Percentiles rank a stretch among this genome's conserved stretches.
These are phyloP conservation scores for Colletotrichum eleusines DNA, from an alignment of 2,329 filamentous ascomycete genomes.

Conservation along the genomic window DNA sequence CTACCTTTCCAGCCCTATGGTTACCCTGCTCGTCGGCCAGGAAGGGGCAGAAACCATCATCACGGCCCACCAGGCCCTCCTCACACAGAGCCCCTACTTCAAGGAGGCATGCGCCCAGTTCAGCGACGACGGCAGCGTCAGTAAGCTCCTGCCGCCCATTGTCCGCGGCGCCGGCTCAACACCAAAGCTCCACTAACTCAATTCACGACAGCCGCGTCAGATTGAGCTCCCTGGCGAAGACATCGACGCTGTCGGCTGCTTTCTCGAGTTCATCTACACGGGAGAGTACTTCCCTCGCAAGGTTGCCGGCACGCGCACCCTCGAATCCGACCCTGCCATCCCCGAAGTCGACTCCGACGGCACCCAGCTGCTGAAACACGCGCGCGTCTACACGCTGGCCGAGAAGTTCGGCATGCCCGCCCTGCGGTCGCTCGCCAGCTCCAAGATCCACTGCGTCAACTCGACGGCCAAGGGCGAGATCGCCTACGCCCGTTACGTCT, in stretches of 20 bases:
- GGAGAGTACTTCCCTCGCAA: slow-evolving; percentile 86
- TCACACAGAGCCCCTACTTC: slow-evolving; percentile 82
- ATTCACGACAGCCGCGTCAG: slow-evolving; percentile 63
- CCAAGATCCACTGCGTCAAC: slow-evolving; percentile 93
- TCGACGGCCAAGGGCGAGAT: slow-evolving; percentile 92
- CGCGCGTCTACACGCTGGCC: slow-evolving; percentile 88
- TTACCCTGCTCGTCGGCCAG: slow-evolving; percentile 74
- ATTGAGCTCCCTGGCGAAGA: slow-evolving; percentile 78
- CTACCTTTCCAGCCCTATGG: slow-evolving; percentile 77
- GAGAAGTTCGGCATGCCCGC: slow-evolving; percentile 77
- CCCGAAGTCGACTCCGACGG: slow-evolving; percentile 81
- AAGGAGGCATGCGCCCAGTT: slow-evolving; percentile 72
- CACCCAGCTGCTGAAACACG: slow-evolving; percentile 87
- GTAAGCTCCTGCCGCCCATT: slow-evolving; percentile 47
- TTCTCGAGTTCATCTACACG: slow-evolving; percentile 87
- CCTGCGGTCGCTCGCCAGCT: slow-evolving; percentile 82
- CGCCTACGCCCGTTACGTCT: slow-evolving; percentile 90
- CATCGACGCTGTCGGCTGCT: slow-evolving; percentile 80
- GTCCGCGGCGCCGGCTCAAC: background rate
- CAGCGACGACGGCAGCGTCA: slow-evolving; percentile 69
- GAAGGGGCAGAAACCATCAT: slow-evolving; percentile 73
- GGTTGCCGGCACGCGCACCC: slow-evolving; percentile 70
- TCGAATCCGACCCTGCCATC: slow-evolving; percentile 76
- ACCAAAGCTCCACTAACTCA: background rate
- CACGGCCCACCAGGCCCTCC: slow-evolving; percentile 82